These are phyloP conservation scores for Globisporangium nunn DNA, from an alignment of 352 stramenopile species.

Conservation along the genomic window DNA sequence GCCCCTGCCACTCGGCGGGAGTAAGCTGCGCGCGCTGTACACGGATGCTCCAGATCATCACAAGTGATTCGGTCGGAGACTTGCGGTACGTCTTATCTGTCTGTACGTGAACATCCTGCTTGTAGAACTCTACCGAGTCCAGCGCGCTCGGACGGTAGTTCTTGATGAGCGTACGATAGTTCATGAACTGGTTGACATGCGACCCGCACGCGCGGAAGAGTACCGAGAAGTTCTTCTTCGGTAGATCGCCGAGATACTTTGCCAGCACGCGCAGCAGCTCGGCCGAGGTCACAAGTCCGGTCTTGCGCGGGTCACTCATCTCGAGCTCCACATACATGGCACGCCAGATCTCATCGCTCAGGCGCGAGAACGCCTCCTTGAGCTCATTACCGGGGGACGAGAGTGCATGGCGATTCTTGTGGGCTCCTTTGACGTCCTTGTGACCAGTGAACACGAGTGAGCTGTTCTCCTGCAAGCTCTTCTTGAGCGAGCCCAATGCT, in stretches of 20 bases:
- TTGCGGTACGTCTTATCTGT: conserved; percentile 42
- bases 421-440: conserved; percentile 41
- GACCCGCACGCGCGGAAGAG: conserved; percentile 64
- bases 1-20: conserved; percentile 22
- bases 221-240: conserved; percentile 38
- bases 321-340: conserved; percentile 62
- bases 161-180: conserved; percentile 62
- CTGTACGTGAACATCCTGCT: conserved; percentile 28
- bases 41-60: conserved; percentile 69
- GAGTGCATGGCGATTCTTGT: conserved; percentile 50
- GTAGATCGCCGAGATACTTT: conserved; percentile 58
- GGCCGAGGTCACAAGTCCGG: conserved; percentile 47
- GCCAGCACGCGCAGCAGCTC: conserved; percentile 53
- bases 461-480: conserved; percentile 47
- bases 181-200: conserved; percentile 60
- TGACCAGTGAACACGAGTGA: conserved; percentile 47
- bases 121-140: conserved; percentile 50
- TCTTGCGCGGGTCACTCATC: conserved; percentile 47
- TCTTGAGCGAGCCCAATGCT: conserved; percentile 18
- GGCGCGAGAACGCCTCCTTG: conserved; percentile 60
- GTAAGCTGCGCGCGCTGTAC: conserved; percentile 41
- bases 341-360: conserved; percentile 51
- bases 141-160: conserved; percentile 52
- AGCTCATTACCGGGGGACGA: conserved; percentile 61
- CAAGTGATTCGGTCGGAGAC: conserved; percentile 57